phyloP scores from a whole-genome alignment of 148 eudicot species.

The Euryodendron excelsum region DNA sequence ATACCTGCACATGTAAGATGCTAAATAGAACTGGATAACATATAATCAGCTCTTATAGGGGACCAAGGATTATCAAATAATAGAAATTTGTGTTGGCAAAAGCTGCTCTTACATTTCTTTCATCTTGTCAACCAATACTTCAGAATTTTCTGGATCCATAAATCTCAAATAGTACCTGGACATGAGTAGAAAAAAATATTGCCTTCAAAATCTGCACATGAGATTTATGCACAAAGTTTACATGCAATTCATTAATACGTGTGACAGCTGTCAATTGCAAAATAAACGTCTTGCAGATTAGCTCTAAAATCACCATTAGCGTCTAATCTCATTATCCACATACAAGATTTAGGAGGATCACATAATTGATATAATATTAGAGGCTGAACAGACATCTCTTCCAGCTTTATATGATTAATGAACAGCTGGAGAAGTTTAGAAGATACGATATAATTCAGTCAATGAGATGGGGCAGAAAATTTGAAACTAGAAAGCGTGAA shows the following conservation, averaged over 20 bases:
- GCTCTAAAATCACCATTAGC: not conserved
- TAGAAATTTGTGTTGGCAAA: not conserved
- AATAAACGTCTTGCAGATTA: not conserved
- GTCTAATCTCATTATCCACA: not conserved
- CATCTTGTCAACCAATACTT: conserved; percentile 70
- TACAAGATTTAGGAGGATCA: not conserved
- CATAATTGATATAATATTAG: not conserved
- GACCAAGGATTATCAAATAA: not conserved
- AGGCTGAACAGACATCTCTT: not conserved
- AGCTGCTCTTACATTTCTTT: conserved; percentile 62
- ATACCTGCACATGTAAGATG: conserved; percentile 52
- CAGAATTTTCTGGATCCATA: conserved; percentile 89
- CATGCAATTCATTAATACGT: not conserved
- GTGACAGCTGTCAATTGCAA: not conserved
- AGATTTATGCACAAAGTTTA: not conserved
- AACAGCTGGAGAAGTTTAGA: not conserved
- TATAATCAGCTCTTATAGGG: not conserved
- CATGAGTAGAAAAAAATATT: conserved; percentile 6
- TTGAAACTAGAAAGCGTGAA: not conserved
- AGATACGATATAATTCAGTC: not conserved
- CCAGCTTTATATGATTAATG: not conserved
- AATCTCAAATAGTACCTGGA: conserved; percentile 95
- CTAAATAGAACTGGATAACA: conserved; percentile 13
- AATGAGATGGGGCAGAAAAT: not conserved
- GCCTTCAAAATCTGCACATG: not conserved